Evolutionary conservation across 257 asterid species (phyloP), one percentile per base, ranked within the genome.

Genomic region (Nicotiana noctiflora): DNA sequence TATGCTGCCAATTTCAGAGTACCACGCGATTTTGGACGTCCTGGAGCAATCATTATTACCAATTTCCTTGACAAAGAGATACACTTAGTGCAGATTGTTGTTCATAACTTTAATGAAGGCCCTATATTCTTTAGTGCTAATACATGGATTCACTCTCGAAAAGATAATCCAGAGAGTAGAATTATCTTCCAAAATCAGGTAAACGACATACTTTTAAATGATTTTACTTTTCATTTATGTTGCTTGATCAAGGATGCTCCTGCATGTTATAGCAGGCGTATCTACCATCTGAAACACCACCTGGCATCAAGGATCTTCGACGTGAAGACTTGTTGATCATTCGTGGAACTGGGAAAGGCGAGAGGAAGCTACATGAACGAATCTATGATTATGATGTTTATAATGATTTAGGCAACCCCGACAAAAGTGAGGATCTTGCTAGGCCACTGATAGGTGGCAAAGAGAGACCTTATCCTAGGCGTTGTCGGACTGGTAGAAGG

Each of bases 391-490:
- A 94, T 83, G 98, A 90, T 64, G 85, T 85, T 61, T 94, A 94
- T 67, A 94, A 92, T 84, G 98, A 94, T 82, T 86, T 94, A 86
- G 98, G 97, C 9, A 94, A 89, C 89, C 97, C 98, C 32, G 96
- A 92, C 61, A 92, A 92, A 86, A 76, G 84, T 67, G 87, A 83
- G 17, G 97, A 91, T 11, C 79, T 91, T 62, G 88, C 62, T 8
- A 86, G 98, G 86, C 93, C 94, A 4, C 86, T 89, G 7, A 0
- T 86, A 55, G 97, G 97, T 64, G 91, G 88, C 44, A 83, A 88
- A n/a, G 91, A 92, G 76, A 81, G 88, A 89, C 98, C 98, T 83
- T 94, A 94, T 86, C 98, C 98, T 37, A 91, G 96, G 88, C 89
- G 98, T 34, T 92, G 96, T 82, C 92, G 97, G 77, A 94, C 97